A percentile compares a stretch with the other conserved stretches of the same genome.
phyloP scores from a whole-genome alignment of 148 eudicot species.

The Amaranthus hypochondriacus region DNA sequence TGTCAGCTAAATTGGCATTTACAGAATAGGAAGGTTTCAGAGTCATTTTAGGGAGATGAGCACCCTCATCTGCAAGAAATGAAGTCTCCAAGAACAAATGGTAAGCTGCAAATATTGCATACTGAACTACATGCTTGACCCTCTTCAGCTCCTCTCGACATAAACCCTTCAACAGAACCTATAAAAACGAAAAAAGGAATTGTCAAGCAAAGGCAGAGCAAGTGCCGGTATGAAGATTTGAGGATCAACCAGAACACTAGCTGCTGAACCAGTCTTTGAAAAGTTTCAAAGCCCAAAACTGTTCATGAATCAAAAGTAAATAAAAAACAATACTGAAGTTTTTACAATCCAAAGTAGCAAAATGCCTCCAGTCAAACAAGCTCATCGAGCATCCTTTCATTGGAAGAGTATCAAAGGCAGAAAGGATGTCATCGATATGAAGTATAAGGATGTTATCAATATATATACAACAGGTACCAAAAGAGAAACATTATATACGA shows the following conservation, averaged over 20 bases:
- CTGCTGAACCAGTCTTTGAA: neutral
- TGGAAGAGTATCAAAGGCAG: too few relatives aligned
- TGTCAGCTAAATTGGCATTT: constrained; percentile 29
- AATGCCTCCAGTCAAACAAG: too few relatives aligned
- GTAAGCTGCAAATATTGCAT: constrained; percentile 92
- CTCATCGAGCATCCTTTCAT: too few relatives aligned
- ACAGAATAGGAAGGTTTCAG: constrained; percentile 28
- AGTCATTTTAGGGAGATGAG: constrained; percentile 66
- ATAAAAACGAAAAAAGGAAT: neutral
- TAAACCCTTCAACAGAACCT: constrained; percentile 87
- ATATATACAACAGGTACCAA: too few relatives aligned
- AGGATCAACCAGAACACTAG: neutral
- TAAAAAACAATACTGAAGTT: neutral
- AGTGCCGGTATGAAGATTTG: neutral
- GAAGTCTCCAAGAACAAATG: constrained; percentile 92
- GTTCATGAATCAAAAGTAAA: neutral
- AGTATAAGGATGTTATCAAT: too few relatives aligned
- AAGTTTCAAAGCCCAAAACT: neutral
- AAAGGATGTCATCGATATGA: too few relatives aligned
- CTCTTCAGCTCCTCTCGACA: constrained; percentile 74
- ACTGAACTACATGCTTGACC: constrained; percentile 79
- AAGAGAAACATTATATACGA: too few relatives aligned
- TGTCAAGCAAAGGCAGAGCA: neutral
- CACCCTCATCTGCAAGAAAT: constrained; percentile 97
- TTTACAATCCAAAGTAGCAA: too few relatives aligned